These are phyloP conservation scores for Sclerotinia nivalis DNA, from an alignment of 2,329 filamentous ascomycete genomes.

Conservation along the genomic window DNA sequence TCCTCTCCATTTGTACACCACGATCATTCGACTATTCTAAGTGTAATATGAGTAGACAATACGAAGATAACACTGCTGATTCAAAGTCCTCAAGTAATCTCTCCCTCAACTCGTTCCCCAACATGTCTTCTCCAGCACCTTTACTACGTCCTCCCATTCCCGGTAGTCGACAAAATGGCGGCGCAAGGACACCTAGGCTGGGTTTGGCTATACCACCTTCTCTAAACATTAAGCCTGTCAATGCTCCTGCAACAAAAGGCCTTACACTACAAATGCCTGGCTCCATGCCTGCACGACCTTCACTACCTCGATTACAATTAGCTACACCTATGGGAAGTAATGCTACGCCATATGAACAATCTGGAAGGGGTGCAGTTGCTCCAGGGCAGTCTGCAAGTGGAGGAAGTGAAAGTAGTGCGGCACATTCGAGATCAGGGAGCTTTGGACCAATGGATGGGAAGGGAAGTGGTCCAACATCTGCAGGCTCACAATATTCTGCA, in stretches of 20 bases:
- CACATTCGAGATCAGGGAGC: slow-evolving; percentile 80
- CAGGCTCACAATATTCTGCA: slow-evolving; percentile 82
- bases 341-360: slow-evolving; percentile 68
- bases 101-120: slow-evolving; percentile 31
- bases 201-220: slow-evolving; percentile 90
- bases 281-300: slow-evolving; percentile 47
- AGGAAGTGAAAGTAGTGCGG: slow-evolving; percentile 76
- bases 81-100: slow-evolving; percentile 30
- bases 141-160: slow-evolving; percentile 43
- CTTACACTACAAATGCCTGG: slow-evolving; percentile 40
- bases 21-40: slow-evolving; percentile 2
- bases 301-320: slow-evolving; percentile 77
- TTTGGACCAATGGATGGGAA: slow-evolving; percentile 76
- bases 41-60: slow-evolving; percentile 19
- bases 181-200: slow-evolving; percentile 49
- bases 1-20: slow-evolving; percentile 29
- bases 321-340: slow-evolving; percentile 86
- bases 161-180: slow-evolving; percentile 37
- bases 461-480: slow-evolving; percentile 79
- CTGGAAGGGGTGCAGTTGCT: slow-evolving; percentile 46
- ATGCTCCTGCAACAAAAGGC: slow-evolving; percentile 27
- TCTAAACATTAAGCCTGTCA: slow-evolving; percentile 76
- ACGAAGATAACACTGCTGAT: slow-evolving; percentile 30
- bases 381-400: slow-evolving; percentile 69
- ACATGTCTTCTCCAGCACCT: slow-evolving; percentile 43